phyloP scores from a whole-genome alignment of 2,329 filamentous ascomycete genomes.

The Cladophialophora psammophila region DNA sequence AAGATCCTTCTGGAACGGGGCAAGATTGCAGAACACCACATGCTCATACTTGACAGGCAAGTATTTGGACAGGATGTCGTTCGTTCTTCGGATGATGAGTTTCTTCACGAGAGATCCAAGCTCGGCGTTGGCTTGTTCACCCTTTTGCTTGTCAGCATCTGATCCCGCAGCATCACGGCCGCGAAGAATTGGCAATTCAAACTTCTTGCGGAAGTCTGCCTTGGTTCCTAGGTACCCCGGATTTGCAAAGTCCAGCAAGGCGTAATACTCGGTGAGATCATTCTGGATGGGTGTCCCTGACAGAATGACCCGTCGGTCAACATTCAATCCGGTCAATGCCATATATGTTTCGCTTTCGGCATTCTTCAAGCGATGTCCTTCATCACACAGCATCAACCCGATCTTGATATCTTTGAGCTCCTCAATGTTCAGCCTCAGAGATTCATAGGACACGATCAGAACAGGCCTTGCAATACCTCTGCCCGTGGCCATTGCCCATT shows the following conservation, averaged over 20 bases:
- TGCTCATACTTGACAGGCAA: slow-evolving; percentile 98
- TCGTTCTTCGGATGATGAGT: slow-evolving; percentile 96
- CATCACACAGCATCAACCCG: slow-evolving; percentile 91
- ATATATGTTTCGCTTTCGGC: slow-evolving; percentile 95
- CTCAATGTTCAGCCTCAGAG: slow-evolving; percentile 86
- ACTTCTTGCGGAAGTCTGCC: slow-evolving; percentile 90
- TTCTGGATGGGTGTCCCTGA: slow-evolving; percentile 98
- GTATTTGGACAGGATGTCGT: slow-evolving; percentile 98
- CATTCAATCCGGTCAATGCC: slow-evolving; percentile 87
- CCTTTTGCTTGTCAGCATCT: slow-evolving; percentile 80
- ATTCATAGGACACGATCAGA: slow-evolving; percentile 98
- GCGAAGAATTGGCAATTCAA: slow-evolving; percentile 88
- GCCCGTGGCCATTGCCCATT: slow-evolving; percentile 94
- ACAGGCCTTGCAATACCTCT: slow-evolving; percentile 88
- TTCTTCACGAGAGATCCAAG: slow-evolving; percentile 90
- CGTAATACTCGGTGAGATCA: slow-evolving; percentile 97
- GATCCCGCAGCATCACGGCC: slow-evolving; percentile 90
- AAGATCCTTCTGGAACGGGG: slow-evolving; percentile 88
- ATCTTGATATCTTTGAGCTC: slow-evolving; percentile 90
- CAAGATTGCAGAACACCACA: slow-evolving; percentile 95
- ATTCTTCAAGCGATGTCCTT: slow-evolving; percentile 96
- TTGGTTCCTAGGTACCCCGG: slow-evolving; percentile 88
- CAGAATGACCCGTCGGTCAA: slow-evolving; percentile 88
- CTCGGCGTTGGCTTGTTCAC: slow-evolving; percentile 82
- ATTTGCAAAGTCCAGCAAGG: slow-evolving; percentile 95